Base-by-base conservation (phyloP, 2,329 filamentous ascomycete species). In the Cercospora sesami region DNA sequence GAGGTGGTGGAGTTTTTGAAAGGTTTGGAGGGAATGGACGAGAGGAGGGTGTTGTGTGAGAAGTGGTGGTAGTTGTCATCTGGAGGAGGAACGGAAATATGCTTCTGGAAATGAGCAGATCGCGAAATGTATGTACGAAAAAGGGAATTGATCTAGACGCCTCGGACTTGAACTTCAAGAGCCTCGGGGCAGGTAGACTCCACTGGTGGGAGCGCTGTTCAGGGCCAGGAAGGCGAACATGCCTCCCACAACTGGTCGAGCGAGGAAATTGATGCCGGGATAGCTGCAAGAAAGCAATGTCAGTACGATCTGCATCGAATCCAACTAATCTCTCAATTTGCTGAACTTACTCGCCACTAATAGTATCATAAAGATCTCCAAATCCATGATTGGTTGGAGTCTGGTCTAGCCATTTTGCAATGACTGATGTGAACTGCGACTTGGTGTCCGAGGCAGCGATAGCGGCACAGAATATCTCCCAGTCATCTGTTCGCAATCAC, bases 311-410 rank as follows among this genome's bases (percentile, higher is more conserved):
- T n/a, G n/a, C n/a, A n/a, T n/a, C n/a, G n/a, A n/a, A n/a, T n/a
- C n/a, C n/a, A n/a, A n/a, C n/a, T n/a, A n/a, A n/a, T n/a, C n/a
- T n/a, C n/a, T n/a, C n/a, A n/a, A n/a, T n/a, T n/a, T n/a, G 2
- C 3, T 28, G 2, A 28, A 30, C 62, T 64, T 26, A 64, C 62
- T 75, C 73, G 73, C 83, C 85, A 14, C 72, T 77, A n/a, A 75
- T 71, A 1, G 84, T 83, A 62, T 85, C 80, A 71, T 86, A 87
- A 18, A 86, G 73, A 77, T 87, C 85, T 12, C 83, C 83, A 65
- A 86, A 78, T 1, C 85, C 76, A 8, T 76, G 78, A 64, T 82
- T 83, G 2, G 83, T 85, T 0, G 81, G 75, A 3, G 85, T 86
- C 64, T 81, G 75, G 30, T 78, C 78, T 42, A 86, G 79, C 83